Conservation (phyloP, 257 asterid genomes). For the Salvia splendens region DNA sequence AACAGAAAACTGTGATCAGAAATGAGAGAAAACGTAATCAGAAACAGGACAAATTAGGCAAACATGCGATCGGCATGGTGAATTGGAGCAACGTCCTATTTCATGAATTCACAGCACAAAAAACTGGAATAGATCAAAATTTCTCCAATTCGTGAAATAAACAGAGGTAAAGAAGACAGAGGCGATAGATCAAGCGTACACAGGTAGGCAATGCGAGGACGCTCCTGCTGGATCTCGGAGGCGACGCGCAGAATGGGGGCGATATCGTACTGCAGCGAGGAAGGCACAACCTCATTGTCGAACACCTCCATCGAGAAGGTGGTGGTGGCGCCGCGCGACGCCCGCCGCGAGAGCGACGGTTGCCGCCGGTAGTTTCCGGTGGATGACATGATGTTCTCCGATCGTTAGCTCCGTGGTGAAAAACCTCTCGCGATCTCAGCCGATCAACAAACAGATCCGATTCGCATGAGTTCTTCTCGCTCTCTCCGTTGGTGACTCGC, state of each 20-base stretch:
- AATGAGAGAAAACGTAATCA: neutral
- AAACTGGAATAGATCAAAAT: neutral
- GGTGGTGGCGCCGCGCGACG: conserved; percentile 91
- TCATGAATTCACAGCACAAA: neutral
- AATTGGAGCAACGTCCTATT: neutral
- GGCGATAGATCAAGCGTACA: conserved; percentile 44
- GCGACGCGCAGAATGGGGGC: conserved; percentile 96
- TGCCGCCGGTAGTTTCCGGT: conserved; percentile 38
- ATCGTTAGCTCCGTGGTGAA: conserved; percentile 17
- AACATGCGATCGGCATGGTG: neutral
- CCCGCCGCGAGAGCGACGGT: conserved; percentile 66
- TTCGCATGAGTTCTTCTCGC: neutral
- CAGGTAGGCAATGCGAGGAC: conserved; percentile 94
- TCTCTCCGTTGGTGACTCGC: neutral
- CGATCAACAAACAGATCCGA: neutral
- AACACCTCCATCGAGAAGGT: conserved; percentile 89
- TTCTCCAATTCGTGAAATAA: neutral
- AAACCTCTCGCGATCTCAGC: neutral
- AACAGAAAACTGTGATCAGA: neutral
- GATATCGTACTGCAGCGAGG: conserved; percentile 76
- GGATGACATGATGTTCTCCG: conserved; percentile 44
- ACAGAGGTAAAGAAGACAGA: neutral
- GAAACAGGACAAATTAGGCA: neutral
- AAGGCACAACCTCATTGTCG: conserved; percentile 94
- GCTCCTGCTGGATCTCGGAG: conserved; percentile 70